These are phyloP conservation scores for Cyberlindnera mississippiensis DNA, from an alignment of 805 yeast genomes.

Conservation along the genomic window DNA sequence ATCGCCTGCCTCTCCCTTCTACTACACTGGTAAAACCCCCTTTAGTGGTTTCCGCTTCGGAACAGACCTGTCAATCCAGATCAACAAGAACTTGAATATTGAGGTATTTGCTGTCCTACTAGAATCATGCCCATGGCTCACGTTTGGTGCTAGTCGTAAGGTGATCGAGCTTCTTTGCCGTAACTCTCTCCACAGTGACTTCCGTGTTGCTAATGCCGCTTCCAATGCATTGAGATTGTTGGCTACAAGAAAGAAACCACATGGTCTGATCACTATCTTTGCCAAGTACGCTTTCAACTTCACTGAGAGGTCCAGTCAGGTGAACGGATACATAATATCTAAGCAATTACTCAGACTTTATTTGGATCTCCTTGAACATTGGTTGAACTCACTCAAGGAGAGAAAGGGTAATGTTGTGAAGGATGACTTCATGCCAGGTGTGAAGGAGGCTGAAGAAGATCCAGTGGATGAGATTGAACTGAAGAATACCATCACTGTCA, in stretches of 20 bases:
- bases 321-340: conserved; percentile 56
- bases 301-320: conserved; percentile 64
- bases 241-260: conserved; percentile 67
- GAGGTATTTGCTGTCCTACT: conserved; percentile 68
- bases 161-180: conserved; percentile 73
- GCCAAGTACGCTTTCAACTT: conserved; percentile 78
- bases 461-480: conserved; percentile 65
- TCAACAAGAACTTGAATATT: conserved; percentile 36
- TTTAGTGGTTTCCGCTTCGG: conserved; percentile 39
- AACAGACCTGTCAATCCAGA: conserved; percentile 35
- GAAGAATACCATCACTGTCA: conserved; percentile 74
- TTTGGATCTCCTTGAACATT: conserved; percentile 72
- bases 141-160: conserved; percentile 52
- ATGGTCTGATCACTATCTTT: conserved; percentile 64
- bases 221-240: conserved; percentile 58
- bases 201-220: conserved; percentile 60
- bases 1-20: conserved; percentile 34
- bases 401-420: conserved; percentile 20
- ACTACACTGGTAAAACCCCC: conserved; percentile 31
- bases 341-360: conserved; percentile 63
- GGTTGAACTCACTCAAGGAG: conserved; percentile 66
- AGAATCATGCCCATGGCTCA: conserved; percentile 72
- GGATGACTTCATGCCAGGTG: conserved; percentile 14
- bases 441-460: conserved; percentile 16
- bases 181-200: conserved; percentile 67